phyloP scores from a whole-genome alignment of 371 early-diverging fungal genomes.

The Rhizopus delemar region DNA sequence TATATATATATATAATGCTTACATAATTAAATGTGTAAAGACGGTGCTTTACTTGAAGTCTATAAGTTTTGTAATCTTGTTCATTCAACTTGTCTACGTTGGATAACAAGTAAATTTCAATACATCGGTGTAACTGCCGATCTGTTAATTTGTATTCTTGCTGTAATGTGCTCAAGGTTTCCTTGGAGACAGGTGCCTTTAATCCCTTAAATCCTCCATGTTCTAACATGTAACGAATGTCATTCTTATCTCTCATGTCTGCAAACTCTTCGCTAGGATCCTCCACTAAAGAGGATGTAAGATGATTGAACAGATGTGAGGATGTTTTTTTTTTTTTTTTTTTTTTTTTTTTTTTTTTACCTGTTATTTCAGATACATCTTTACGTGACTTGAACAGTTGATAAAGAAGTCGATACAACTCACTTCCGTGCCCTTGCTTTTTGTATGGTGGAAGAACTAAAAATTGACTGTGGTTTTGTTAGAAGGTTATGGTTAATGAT shows the following conservation, averaged over 20 bases:
- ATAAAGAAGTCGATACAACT: slow-evolving; percentile 70
- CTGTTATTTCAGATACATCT: slow-evolving; percentile 67
- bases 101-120: slow-evolving; percentile 74
- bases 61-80: slow-evolving; percentile 56
- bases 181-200: slow-evolving; percentile 56
- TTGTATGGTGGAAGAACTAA: slow-evolving; percentile 88
- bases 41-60: slow-evolving; percentile 82
- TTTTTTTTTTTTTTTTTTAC: slow-evolving; percentile 24
- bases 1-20: slow-evolving; percentile 15
- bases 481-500: neutral
- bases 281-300: slow-evolving; percentile 63
- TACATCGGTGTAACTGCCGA: slow-evolving; percentile 78
- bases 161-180: slow-evolving; percentile 46
- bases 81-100: slow-evolving; percentile 56
- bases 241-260: slow-evolving; percentile 84
- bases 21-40: slow-evolving; percentile 78
- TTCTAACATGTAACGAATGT: slow-evolving; percentile 65
- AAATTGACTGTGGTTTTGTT: slow-evolving; percentile 71
- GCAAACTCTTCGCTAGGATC: slow-evolving; percentile 89
- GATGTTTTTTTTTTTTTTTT: slow-evolving; percentile 7
- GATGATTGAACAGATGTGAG: neutral
- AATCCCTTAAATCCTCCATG: slow-evolving; percentile 64
- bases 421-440: slow-evolving; percentile 80
- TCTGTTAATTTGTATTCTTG: slow-evolving; percentile 61
- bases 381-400: slow-evolving; percentile 50